Base-by-base conservation (phyloP, 2,329 filamentous ascomycete species). In the Acrocalymma vagum region DNA sequence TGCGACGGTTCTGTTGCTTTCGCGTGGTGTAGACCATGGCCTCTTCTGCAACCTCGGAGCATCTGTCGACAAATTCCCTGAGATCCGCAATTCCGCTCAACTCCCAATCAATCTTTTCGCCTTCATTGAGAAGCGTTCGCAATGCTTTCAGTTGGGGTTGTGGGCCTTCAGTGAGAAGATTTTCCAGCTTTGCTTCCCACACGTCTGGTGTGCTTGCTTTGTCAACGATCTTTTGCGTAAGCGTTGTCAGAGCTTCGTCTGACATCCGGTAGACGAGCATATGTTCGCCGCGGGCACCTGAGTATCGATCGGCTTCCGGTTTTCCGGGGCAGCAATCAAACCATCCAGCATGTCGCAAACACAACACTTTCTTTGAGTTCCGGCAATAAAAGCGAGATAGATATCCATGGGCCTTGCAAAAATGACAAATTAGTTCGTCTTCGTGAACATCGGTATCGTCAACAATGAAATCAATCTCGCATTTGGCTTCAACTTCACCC, bases 21-120 rank as follows among this genome's bases (percentile, higher is more conserved):
- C 94, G 88, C 44, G 94, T 92, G 62, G 92, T 96, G 76, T 95
- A 99, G 65, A 88, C 92, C 62, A 90, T 94, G 53, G 94, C 94
- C 73, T 97, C 93, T 62, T 97, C 94, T 50, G 96, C 90, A 88
- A 95, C 96, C 66, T 95, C 91, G 70, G 96, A 95, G 76, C 94
- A 97, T 62, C 90, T 87, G 58, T 96, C 91, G 68, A 99, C 94
- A 74, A 95, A 99, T 54, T 86, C 83, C 72, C 85, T 88, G 57
- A 99, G 80, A 58, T 89, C 83, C 58, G 87, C 81, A 50, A 99
- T 80, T 49, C 90, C 92, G 53, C 86, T 84, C 48, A 99, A 81
- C 42, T 90, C 87, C 77, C 89, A 95, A 43, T 93, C 91, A 62
- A 99, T 96, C 71, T 90, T 92, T 74, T 99, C 94, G 70, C 94